Percentiles rank a stretch among this genome's conserved stretches.
Evolutionary conservation across 371 early-diverging fungal genomes (phyloP).

Genomic region (Dichotomocladium elegans): DNA sequence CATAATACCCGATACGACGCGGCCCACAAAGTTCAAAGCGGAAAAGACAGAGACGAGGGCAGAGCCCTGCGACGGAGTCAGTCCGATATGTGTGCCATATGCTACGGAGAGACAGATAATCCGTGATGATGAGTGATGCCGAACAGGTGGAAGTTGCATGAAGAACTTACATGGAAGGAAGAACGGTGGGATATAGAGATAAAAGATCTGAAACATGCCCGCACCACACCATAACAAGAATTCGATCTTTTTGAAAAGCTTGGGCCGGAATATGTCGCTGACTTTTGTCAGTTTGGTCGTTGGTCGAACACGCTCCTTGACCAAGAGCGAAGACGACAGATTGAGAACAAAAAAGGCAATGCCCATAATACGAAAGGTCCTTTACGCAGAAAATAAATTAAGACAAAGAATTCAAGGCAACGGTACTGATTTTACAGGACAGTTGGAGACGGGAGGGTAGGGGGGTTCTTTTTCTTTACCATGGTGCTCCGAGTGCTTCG

Average conservation of each 20-base stretch:
- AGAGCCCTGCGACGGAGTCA: conserved; percentile 27
- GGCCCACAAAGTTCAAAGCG: conserved; percentile 27
- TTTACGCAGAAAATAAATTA: not conserved
- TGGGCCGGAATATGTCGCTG: conserved; percentile 25
- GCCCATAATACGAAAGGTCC: not conserved
- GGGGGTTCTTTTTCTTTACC: not conserved
- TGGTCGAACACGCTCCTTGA: not conserved
- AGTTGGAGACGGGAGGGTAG: no score
- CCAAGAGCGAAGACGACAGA: not conserved
- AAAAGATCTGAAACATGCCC: conserved; percentile 24
- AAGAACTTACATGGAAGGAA: conserved; percentile 26
- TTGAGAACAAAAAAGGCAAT: not conserved
- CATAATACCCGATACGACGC: conserved; percentile 24
- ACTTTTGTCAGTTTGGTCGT: conserved; percentile 2
- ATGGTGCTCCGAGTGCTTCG: not conserved
- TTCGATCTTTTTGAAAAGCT: conserved; percentile 26
- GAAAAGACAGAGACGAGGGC: conserved; percentile 26
- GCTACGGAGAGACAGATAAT: conserved; percentile 3
- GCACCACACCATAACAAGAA: conserved; percentile 28
- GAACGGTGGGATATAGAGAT: conserved; percentile 29
- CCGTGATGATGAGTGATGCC: not conserved
- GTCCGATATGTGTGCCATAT: conserved; percentile 26
- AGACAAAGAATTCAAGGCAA: no score
- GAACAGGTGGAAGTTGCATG: not conserved
- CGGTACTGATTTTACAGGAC: not conserved